Conservation (phyloP, 2,329 filamentous ascomycete species). For the Whalleya microplaca region DNA sequence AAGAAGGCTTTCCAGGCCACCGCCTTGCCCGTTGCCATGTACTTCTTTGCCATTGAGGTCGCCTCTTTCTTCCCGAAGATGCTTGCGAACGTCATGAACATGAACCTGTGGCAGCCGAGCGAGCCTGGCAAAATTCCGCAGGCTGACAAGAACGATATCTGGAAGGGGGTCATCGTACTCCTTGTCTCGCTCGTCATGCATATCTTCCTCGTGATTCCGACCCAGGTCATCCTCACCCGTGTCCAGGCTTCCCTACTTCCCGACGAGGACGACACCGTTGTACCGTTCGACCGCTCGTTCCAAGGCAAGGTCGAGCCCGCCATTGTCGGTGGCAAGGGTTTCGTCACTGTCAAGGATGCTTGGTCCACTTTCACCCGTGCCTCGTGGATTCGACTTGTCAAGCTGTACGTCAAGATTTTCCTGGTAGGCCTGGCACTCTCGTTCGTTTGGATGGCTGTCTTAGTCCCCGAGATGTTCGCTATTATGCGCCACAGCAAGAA, state of each 20-base stretch:
- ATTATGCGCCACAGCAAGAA: slow-evolving; percentile 38
- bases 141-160: slow-evolving; percentile 43
- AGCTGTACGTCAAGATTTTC: slow-evolving; percentile 75
- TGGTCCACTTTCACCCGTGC: slow-evolving; percentile 77
- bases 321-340: slow-evolving; percentile 73
- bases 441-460: slow-evolving; percentile 50
- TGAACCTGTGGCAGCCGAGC: slow-evolving; percentile 45
- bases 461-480: slow-evolving; percentile 57
- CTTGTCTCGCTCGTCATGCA: slow-evolving; percentile 54
- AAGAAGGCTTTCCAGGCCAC: slow-evolving; percentile 69
- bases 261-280: slow-evolving; percentile 79
- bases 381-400: slow-evolving; percentile 73
- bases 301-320: slow-evolving; percentile 75
- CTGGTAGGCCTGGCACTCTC: slow-evolving; percentile 54
- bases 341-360: slow-evolving; percentile 72
- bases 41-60: slow-evolving; percentile 62
- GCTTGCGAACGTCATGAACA: slow-evolving; percentile 51
- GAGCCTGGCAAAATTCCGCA: slow-evolving; percentile 43
- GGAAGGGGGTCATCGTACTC: slow-evolving; percentile 52
- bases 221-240: slow-evolving; percentile 75
- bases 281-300: slow-evolving; percentile 89
- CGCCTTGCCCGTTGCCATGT: slow-evolving; percentile 65
- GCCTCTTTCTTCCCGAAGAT: slow-evolving; percentile 51
- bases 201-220: slow-evolving; percentile 72
- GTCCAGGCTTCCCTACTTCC: slow-evolving; percentile 87